Evolutionary conservation across 345 rosid species (phyloP).

Genomic region (Cardamine chenopodiifolia): DNA sequence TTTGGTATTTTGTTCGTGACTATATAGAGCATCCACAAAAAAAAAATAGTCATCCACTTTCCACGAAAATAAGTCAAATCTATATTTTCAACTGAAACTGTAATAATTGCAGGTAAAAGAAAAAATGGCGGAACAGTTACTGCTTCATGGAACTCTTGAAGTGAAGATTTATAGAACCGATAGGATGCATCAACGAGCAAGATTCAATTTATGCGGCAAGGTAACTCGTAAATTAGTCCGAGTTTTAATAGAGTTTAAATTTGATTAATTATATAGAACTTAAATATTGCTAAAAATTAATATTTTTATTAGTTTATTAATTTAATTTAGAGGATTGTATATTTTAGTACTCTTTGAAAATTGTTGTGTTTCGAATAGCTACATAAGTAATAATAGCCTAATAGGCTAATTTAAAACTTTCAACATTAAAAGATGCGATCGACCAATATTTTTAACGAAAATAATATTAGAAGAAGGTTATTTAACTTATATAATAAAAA

Average conservation of each 20-base stretch:
- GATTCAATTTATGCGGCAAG: conserved; percentile 48
- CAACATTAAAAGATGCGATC: background rate
- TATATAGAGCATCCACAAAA: background rate
- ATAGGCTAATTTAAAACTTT: background rate
- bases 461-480: background rate
- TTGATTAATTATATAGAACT: background rate
- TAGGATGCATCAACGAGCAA: conserved; percentile 47
- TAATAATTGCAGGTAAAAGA: conserved; percentile 13
- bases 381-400: background rate
- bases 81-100: background rate
- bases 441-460: background rate
- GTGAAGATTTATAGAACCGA: conserved; percentile 57
- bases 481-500: conserved; percentile 4
- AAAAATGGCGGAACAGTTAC: conserved; percentile 39
- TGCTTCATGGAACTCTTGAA: conserved; percentile 69
- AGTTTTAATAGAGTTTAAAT: background rate
- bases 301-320: background rate
- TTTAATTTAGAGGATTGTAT: background rate
- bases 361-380: background rate
- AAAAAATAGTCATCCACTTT: background rate
- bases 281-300: background rate
- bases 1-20: background rate
- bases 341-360: background rate
- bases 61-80: background rate
- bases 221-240: conserved; percentile 29